These are phyloP conservation scores for Tuber borchii DNA, from an alignment of 495 filamentous ascomycete species.

Conservation along the genomic window DNA sequence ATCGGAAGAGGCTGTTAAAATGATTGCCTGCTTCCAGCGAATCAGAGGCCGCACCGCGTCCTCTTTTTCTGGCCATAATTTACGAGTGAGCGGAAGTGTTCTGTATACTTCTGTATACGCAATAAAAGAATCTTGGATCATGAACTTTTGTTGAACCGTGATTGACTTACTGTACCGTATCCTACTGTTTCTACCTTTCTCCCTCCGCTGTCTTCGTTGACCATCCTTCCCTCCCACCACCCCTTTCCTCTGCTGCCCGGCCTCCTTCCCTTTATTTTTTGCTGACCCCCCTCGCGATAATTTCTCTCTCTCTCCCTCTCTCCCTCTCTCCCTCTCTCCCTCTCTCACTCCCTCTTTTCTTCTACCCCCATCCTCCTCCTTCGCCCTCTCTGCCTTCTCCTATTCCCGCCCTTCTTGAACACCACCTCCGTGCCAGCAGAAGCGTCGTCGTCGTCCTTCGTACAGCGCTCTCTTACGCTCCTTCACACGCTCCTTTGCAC, in stretches of 20 bases:
- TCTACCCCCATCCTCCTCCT: conserved; percentile 40
- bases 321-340: too few relatives aligned
- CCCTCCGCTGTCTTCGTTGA: conserved; percentile 12
- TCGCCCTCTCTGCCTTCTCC: neutral
- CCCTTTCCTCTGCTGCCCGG: neutral
- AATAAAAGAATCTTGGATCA: neutral
- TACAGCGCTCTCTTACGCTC: conserved; percentile 3
- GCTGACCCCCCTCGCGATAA: neutral
- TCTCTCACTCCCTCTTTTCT: conserved; percentile 20
- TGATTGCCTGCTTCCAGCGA: neutral
- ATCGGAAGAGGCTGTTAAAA: neutral
- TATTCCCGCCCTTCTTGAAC: conserved; percentile 10
- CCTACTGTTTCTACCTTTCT: conserved; percentile 14
- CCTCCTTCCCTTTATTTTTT: conserved; percentile 7
- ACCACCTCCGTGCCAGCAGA: conserved; percentile 2
- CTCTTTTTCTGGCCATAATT: conserved; percentile 15
- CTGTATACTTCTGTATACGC: neutral
- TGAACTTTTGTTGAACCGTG: neutral
- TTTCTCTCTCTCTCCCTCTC: too few relatives aligned
- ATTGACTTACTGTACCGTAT: neutral
- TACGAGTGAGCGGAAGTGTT: conserved; percentile 3
- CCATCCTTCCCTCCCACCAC: conserved; percentile 9
- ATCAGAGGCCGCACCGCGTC: neutral
- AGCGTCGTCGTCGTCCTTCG: neutral
- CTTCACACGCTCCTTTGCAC: conserved; percentile 14